Conservation (phyloP, 1,284 basidiomycete species). For the Exsudoporus floridanus region DNA sequence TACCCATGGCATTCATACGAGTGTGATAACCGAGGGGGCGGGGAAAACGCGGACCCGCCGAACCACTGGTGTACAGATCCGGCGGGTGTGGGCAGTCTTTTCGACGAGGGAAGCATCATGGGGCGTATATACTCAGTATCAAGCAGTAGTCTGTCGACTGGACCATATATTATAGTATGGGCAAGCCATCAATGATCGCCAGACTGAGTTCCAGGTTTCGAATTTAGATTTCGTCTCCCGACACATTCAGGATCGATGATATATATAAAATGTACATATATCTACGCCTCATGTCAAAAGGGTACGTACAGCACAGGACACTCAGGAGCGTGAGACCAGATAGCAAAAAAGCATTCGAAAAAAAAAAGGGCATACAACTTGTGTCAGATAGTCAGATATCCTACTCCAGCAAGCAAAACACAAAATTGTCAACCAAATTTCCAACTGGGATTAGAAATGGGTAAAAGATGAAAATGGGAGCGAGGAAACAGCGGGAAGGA, state of each 20-base stretch:
- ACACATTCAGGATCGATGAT: too few relatives aligned
- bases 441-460: neutral
- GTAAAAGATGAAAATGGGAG: neutral
- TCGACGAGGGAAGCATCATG: too few relatives aligned
- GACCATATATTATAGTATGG: too few relatives aligned
- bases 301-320: neutral
- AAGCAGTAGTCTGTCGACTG: too few relatives aligned
- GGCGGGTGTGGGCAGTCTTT: too few relatives aligned
- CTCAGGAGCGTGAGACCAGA: neutral
- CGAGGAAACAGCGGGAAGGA: neutral
- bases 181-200: too few relatives aligned
- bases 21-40: too few relatives aligned
- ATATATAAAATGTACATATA: neutral
- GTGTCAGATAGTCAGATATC: neutral
- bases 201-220: neutral
- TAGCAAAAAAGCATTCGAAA: neutral
- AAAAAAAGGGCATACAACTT: neutral
- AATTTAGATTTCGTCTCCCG: neutral
- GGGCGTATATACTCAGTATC: too few relatives aligned
- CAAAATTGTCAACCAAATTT: neutral
- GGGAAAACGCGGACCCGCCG: too few relatives aligned
- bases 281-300: neutral
- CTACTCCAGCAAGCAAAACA: slow-evolving; percentile 7
- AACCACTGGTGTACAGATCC: too few relatives aligned
- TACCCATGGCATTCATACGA: too few relatives aligned